Evolutionary conservation across 2,329 filamentous ascomycete genomes (phyloP), one percentile per base, ranked within the genome.

Genomic region (Emergomyces orientalis): DNA sequence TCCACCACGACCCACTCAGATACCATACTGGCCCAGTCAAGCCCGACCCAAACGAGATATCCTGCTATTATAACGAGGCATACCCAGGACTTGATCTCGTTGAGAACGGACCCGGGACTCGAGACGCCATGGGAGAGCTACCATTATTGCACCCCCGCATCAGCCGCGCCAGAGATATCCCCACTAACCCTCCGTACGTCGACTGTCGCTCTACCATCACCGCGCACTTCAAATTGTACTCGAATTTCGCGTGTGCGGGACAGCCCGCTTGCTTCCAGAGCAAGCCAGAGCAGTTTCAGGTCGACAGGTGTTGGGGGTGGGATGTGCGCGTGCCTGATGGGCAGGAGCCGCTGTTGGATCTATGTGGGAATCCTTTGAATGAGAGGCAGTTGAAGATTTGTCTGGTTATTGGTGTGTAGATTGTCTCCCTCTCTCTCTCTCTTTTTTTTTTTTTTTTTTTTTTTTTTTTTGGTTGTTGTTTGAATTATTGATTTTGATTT

Each of bases 251-350:
- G 4, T 59, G 56, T 27, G 22, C 22, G 3, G 37, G 27, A n/a
- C n/a, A 27, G 25, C 56, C 22, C 1, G 41, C 56, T 14, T 59
- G 39, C 41, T 59, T 59, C 27, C 39, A 59, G 41, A 59, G 56
- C 37, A 59, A 45, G 39, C 56, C 56, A 9, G 37, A 59, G 41
- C 39, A 45, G 39, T 59, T 59, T 45, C 41, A 30, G 7, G 13
- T 59, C 27, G 41, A 59, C n/a, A 14, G 41, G 41, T 59, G 39
- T 25, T 59, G 56, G 56, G 56, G 56, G 39, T 59, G 56, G 56
- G 41, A 59, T 59, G 56, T 59, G 25, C 22, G 39, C 25, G 25
- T 59, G 2, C 56, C 56, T 13, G 22, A 30, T 17, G 39, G 37
- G 19, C 52, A 56, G 11, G 56, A 59, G 9, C 17, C 17, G 41